A percentile compares a stretch with the other conserved stretches of the same genome.
Evolutionary conservation across 2,329 filamentous ascomycete species (phyloP).

Genomic region (Penicillium sp.): DNA sequence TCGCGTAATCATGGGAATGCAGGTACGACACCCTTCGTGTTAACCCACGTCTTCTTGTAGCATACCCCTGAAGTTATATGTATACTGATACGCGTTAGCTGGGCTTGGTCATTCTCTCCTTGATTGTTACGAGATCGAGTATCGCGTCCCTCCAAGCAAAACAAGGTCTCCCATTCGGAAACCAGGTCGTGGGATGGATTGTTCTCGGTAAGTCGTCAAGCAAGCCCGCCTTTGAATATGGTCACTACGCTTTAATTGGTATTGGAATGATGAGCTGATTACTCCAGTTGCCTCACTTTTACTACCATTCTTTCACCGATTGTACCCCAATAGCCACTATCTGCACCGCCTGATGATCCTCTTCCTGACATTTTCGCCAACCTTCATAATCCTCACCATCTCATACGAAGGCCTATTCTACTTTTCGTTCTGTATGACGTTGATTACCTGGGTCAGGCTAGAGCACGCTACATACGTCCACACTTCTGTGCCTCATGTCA

Average conservation of each 20-base stretch:
- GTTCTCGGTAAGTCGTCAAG: conserved; percentile 65
- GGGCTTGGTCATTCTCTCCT: conserved; percentile 78
- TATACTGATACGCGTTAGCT: conserved; percentile 51
- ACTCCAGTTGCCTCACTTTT: conserved; percentile 70
- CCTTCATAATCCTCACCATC: conserved; percentile 94
- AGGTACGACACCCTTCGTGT: conserved; percentile 37
- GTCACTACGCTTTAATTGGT: too few species aligned
- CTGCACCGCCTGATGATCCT: conserved; percentile 86
- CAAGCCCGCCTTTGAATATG: not conserved
- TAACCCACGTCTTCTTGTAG: not conserved
- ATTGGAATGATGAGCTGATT: conserved; percentile 15
- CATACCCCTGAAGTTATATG: not conserved
- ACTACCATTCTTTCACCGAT: conserved; percentile 78
- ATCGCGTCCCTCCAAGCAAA: conserved; percentile 84
- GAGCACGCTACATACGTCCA: conserved; percentile 74
- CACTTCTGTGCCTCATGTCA: conserved; percentile 31
- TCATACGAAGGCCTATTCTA: conserved; percentile 98
- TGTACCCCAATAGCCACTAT: conserved; percentile 84
- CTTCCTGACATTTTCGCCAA: conserved; percentile 90
- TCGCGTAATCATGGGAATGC: conserved; percentile 51
- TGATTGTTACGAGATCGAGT: conserved; percentile 86
- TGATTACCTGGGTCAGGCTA: conserved; percentile 89
- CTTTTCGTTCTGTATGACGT: conserved; percentile 79
- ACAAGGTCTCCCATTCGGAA: conserved; percentile 81
- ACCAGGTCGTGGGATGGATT: conserved; percentile 84